Evolutionary conservation across 1,284 basidiomycete species (phyloP), one percentile per base, ranked within the genome.

Genomic region (Phylloboletellus chloephorus): DNA sequence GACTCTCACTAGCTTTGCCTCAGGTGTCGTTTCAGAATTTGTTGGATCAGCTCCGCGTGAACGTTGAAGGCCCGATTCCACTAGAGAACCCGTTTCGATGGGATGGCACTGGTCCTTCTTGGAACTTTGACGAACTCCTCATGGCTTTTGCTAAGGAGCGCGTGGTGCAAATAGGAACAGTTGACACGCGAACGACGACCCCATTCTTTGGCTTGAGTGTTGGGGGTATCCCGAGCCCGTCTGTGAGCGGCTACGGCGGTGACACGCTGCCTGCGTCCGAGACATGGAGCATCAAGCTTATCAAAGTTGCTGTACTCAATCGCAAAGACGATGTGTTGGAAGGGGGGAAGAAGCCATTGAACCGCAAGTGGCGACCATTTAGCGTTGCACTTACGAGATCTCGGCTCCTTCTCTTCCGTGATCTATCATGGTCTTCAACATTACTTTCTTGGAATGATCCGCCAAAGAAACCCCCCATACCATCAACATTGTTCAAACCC

Each of bases 321-420:
- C 78, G 93, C 41, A 96, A 94, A 64, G 91, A 95, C 43, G 88
- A 93, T 51, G 58, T 79, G 1, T 53, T 78, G 1, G 84, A 88
- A 49, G 81, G 82, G 4, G 86, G 88, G 16, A 89, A 79, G 63
- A 90, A 84, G 52, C 71, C 82, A 1, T 68, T 68, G 20, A 83
- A 75, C 50, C 76, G 89, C 34, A 97, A 93, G 64, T 98, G 95
- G 95, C 85, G 76, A 55, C 69, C 79, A 23, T 95, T 84, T 76
- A 87, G 81, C 46, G 82, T 94, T 7, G 72, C 96, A 39, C 71
- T 99, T 39, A 94, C 93, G 3, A 84, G 82, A 22, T 91, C 91
- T 7, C 94, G 97, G 57, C 69, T 98, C 7, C 73, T 98, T 32
- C 86, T 98, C 60, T 94, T 94, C 67, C 90, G 90, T 48, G 93